These are phyloP conservation scores for Planoprotostelium fungivorum DNA, from an alignment of 78 protist genomes.

Conservation along the genomic window DNA sequence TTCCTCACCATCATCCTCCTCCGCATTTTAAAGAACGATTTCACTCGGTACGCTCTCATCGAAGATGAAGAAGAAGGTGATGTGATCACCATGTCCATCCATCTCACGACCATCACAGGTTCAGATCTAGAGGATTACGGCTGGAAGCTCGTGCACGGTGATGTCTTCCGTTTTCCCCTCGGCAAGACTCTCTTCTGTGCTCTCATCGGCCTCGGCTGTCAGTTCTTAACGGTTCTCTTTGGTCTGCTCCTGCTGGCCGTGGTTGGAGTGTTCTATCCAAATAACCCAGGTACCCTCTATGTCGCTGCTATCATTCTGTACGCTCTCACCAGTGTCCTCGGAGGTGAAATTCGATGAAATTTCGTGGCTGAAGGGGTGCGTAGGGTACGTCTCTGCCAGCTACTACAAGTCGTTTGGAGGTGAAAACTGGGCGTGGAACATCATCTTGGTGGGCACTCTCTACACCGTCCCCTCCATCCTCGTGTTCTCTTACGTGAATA, in stretches of 20 bases:
- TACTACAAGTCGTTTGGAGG: slow-evolving; percentile 80
- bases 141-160: slow-evolving; percentile 97
- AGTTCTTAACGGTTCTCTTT: slow-evolving; percentile 71
- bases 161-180: slow-evolving; percentile 96
- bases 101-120: background rate
- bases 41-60: slow-evolving; percentile 63
- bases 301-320: slow-evolving; percentile 86
- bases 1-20: slow-evolving; percentile 86
- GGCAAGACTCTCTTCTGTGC: slow-evolving; percentile 73
- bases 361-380: background rate
- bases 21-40: slow-evolving; percentile 89
- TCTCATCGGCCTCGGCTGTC: slow-evolving; percentile 86
- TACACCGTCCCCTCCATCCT: slow-evolving; percentile 75
- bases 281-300: slow-evolving; percentile 85
- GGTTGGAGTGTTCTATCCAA: slow-evolving; percentile 86
- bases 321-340: slow-evolving; percentile 70
- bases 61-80: slow-evolving; percentile 70
- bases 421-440: slow-evolving; percentile 88
- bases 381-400: slow-evolving; percentile 52
- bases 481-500: slow-evolving; percentile 79
- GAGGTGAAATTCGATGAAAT: background rate
- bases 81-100: slow-evolving; percentile 3
- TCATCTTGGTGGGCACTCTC: slow-evolving; percentile 75
- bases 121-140: slow-evolving; percentile 88
- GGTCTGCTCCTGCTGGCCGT: slow-evolving; percentile 69